These are phyloP conservation scores for Hericium coralloides DNA, from an alignment of 768 basidiomycete genomes.

Conservation along the genomic window DNA sequence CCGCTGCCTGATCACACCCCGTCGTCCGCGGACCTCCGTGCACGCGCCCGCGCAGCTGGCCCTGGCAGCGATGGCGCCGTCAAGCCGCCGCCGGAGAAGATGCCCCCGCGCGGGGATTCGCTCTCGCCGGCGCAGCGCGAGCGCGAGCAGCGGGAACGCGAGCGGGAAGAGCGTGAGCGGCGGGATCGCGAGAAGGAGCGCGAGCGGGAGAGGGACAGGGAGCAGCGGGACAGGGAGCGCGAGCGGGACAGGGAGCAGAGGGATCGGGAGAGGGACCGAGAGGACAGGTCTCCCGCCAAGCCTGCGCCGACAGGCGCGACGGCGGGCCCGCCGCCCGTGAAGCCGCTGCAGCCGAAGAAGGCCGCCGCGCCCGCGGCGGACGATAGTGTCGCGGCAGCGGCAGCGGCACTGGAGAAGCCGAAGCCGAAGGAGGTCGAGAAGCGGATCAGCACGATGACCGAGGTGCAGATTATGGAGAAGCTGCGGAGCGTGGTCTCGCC, in stretches of 20 bases:
- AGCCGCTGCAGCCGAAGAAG: constrained; percentile 73
- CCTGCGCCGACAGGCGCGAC: constrained; percentile 39
- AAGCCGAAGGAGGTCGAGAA: constrained; percentile 65
- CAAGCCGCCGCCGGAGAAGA: constrained; percentile 24
- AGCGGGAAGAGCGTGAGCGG: constrained; percentile 19
- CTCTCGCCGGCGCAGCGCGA: constrained; percentile 24
- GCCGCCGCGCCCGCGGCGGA: constrained; percentile 33
- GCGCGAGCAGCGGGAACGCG: constrained; percentile 22
- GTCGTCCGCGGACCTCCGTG: constrained; percentile 55
- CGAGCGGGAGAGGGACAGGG: constrained; percentile 11
- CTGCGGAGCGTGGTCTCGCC: constrained; percentile 78
- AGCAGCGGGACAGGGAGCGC: constrained; percentile 15
- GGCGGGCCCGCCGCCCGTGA: constrained; percentile 51
- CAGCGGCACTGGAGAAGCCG: constrained; percentile 49
- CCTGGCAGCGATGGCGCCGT: constrained; percentile 25
- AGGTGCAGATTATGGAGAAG: constrained; percentile 98
- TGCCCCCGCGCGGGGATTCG: constrained; percentile 46
- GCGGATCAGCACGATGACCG: constrained; percentile 92
- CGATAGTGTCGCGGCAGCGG: constrained; percentile 58
- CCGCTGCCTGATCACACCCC: constrained; percentile 45
- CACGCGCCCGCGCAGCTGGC: constrained; percentile 52
- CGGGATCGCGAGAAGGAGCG: constrained; percentile 19
- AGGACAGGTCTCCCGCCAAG: constrained; percentile 28
- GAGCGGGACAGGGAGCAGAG: constrained; percentile 25
- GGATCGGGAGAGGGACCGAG: constrained; percentile 21